Base-by-base conservation (phyloP, 1,139 yeast genomes). In the Saccharomycopsis hybrid region DNA sequence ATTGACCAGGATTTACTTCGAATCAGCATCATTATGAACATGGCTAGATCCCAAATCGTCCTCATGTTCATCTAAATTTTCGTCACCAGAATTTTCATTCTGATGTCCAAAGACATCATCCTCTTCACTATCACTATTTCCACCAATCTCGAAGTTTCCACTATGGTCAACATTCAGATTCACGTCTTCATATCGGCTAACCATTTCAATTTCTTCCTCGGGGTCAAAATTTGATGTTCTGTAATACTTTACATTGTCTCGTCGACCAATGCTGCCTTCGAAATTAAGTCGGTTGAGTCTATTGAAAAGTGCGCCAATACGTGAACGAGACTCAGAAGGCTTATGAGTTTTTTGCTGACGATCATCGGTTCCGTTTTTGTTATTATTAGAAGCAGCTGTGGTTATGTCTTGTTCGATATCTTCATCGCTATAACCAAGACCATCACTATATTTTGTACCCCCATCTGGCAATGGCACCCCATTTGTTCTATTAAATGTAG, bases 191-290 rank as follows among this genome's bases (percentile, higher is more conserved):
- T n/a, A n/a, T n/a, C n/a, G n/a, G 29, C 37, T 43, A n/a, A 42
- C 50, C 47, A 49, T 36, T 41, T 49, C 53, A n/a, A 51, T 46
- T 31, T 51, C 52, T 32, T 51, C 54, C 31, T 51, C 54, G 8
- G 43, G 9, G 25, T 51, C 54, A 35, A 43, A 49, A 30, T 49
- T 47, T 8, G 42, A 39, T 9, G 52, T 27, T 38, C 36, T 44
- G 40, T 41, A 50, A 28, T 48, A 46, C 27, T 46, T 43, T 13
- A 43, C 40, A 5, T 38, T 37, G 24, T 43, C 38, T 11, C 11
- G 13, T 5, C 47, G 39, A n/a, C 54, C 54, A 30, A 48, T 41
- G 11, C 9, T 41, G 3, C 31, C 31, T 9, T 44, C 29, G 18
- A 48, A 44, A 5, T 40, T 37, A n/a, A n/a, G n/a, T n/a, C n/a